A percentile compares a stretch with the other conserved stretches of the same genome.
phyloP scores from a whole-genome alignment of 148 eudicot species.

The Drosera capensis region DNA sequence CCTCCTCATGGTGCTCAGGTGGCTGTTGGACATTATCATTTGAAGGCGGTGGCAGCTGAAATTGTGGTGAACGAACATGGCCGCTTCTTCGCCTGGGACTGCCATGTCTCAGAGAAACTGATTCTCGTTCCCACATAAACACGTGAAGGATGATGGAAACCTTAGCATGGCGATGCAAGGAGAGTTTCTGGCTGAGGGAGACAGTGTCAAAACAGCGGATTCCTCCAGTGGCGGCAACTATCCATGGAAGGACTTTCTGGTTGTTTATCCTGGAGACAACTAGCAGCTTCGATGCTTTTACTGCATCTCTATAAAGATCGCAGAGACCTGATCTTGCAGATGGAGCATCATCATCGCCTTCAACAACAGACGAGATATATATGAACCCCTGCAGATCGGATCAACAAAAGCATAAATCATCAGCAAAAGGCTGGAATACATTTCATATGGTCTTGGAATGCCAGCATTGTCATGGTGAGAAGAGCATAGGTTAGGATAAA shows the following conservation, averaged over 20 bases:
- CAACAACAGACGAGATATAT: conserved; percentile 51
- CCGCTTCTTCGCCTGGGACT: conserved; percentile 3
- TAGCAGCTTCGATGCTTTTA: conserved; percentile 26
- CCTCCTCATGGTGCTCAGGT: too few species aligned
- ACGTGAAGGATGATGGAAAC: conserved; percentile 48
- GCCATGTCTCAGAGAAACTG: conserved; percentile 7
- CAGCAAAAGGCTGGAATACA: not conserved
- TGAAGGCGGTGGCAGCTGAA: not conserved
- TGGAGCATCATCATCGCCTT: conserved; percentile 37
- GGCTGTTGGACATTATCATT: too few species aligned
- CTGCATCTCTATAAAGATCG: conserved; percentile 46
- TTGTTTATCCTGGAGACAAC: conserved; percentile 55
- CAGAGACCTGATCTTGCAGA: conserved; percentile 58
- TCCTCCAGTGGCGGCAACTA: conserved; percentile 56
- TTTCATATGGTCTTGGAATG: not conserved
- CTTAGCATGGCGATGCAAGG: conserved; percentile 58
- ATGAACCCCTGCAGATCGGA: conserved; percentile 47
- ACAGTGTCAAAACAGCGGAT: conserved; percentile 72
- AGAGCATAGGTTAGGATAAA: not conserved
- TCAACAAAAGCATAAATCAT: not conserved
- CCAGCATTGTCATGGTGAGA: not conserved
- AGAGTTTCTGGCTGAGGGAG: conserved; percentile 73
- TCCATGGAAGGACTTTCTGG: conserved; percentile 82
- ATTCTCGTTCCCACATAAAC: conserved; percentile 29
- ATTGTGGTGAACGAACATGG: not conserved